A percentile compares a stretch with the other conserved stretches of the same genome.
phyloP scores from a whole-genome alignment of 495 filamentous ascomycete species.

The Usnea hakonensis region DNA sequence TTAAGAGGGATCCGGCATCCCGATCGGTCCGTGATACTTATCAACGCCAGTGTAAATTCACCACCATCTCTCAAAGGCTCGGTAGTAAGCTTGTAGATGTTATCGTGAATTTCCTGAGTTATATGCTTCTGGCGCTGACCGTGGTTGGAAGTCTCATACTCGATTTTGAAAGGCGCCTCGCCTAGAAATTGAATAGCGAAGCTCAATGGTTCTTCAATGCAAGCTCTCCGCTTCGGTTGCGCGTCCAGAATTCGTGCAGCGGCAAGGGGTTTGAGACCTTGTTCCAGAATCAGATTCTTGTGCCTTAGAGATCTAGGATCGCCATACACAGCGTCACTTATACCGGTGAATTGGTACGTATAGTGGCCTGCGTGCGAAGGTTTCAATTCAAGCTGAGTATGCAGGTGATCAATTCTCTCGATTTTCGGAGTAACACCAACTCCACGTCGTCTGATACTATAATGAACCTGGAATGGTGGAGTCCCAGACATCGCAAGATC shows the following conservation, averaged over 20 bases:
- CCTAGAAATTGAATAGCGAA: slow-evolving; percentile 68
- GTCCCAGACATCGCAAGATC: slow-evolving; percentile 83
- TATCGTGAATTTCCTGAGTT: slow-evolving; percentile 52
- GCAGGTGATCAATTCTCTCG: slow-evolving; percentile 53
- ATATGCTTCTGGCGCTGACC: slow-evolving; percentile 68
- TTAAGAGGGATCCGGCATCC: slow-evolving; percentile 78
- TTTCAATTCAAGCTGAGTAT: slow-evolving; percentile 76
- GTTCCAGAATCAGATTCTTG: slow-evolving; percentile 58
- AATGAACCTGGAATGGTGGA: slow-evolving; percentile 74
- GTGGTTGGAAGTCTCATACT: slow-evolving; percentile 89
- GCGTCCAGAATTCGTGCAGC: slow-evolving; percentile 62
- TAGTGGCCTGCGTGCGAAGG: slow-evolving; percentile 76
- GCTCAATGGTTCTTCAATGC: slow-evolving; percentile 70
- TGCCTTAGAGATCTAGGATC: slow-evolving; percentile 40
- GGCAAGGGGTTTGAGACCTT: slow-evolving; percentile 87
- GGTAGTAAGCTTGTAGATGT: slow-evolving; percentile 62
- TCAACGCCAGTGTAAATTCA: slow-evolving; percentile 76
- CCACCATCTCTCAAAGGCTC: slow-evolving; percentile 67
- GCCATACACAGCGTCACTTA: slow-evolving; percentile 73
- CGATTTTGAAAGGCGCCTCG: slow-evolving; percentile 76
- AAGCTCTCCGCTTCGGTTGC: slow-evolving; percentile 50
- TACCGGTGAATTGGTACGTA: slow-evolving; percentile 71
- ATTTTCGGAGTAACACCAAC: slow-evolving; percentile 42
- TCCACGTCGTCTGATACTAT: slow-evolving; percentile 57
- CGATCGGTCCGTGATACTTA: slow-evolving; percentile 74